phyloP scores from a whole-genome alignment of 1,139 yeast species.

The Sugiyamaella pinicola region DNA sequence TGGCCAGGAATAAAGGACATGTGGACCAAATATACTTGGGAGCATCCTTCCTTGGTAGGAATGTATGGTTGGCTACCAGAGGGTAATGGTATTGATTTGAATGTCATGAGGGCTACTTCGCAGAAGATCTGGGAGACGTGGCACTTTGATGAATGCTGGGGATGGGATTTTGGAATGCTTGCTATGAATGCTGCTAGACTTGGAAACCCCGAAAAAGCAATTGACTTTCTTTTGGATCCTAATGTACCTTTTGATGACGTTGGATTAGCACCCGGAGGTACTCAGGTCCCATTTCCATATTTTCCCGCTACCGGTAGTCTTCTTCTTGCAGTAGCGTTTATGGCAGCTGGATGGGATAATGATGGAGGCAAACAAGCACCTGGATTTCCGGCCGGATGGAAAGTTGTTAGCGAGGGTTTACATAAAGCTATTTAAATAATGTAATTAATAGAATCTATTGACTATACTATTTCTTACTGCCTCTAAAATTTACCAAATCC shows the following conservation, averaged over 20 bases:
- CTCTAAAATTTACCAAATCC: conserved; percentile 21
- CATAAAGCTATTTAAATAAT: conserved; percentile 16
- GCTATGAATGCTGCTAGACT: conserved; percentile 24
- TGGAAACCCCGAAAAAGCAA: conserved; percentile 20
- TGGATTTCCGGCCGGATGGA: conserved; percentile 22
- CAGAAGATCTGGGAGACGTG: conserved; percentile 23
- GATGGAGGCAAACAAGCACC: conserved; percentile 14
- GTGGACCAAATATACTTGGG: conserved; percentile 26
- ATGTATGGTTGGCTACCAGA: conserved; percentile 23
- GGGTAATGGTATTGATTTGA: conserved; percentile 13
- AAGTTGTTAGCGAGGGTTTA: conserved; percentile 17
- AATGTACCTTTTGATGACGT: conserved; percentile 23
- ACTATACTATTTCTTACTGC: neutral
- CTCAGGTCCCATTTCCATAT: conserved; percentile 22
- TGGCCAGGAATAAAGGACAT: conserved; percentile 23
- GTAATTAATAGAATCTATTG: neutral
- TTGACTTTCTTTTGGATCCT: conserved; percentile 19
- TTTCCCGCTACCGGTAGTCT: conserved; percentile 23
- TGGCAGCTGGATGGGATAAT: conserved; percentile 24
- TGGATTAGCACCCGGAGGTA: conserved; percentile 23
- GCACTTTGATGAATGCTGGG: conserved; percentile 24
- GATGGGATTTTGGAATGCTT: conserved; percentile 25
- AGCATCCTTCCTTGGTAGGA: conserved; percentile 23
- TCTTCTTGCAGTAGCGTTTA: conserved; percentile 20
- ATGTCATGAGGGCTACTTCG: conserved; percentile 19